Evolutionary conservation across 352 stramenopile genomes (phyloP).

Genomic region (Globisporangium nodosum): DNA sequence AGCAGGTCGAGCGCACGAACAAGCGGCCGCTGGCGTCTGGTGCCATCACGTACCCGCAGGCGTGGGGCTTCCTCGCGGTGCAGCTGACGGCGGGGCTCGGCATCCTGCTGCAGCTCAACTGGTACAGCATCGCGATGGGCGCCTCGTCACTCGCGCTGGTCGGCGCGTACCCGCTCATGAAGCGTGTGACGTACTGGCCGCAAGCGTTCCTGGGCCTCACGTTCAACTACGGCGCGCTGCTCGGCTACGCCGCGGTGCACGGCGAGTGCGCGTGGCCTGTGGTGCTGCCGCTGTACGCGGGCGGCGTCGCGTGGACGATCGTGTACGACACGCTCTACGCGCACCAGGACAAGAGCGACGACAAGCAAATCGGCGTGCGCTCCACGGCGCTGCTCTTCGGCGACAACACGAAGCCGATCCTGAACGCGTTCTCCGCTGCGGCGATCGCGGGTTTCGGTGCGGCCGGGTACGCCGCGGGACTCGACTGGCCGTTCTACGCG

Average conservation of each 20-base stretch:
- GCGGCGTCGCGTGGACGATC: constrained; percentile 95
- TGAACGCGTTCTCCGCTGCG: constrained; percentile 81
- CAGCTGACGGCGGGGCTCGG: constrained; percentile 91
- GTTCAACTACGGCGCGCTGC: constrained; percentile 98
- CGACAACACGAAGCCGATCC: constrained; percentile 90
- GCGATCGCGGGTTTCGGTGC: constrained; percentile 59
- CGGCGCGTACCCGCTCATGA: constrained; percentile 95
- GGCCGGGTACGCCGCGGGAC: constrained; percentile 70
- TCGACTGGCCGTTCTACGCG: constrained; percentile 88
- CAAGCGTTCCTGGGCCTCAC: constrained; percentile 96
- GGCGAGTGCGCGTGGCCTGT: constrained; percentile 77
- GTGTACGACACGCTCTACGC: constrained; percentile 99
- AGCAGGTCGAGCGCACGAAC: constrained; percentile 93
- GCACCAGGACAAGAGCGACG: constrained; percentile 98
- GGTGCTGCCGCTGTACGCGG: constrained; percentile 93
- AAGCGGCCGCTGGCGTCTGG: constrained; percentile 91
- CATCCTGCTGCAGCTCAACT: constrained; percentile 94
- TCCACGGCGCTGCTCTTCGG: constrained; percentile 96
- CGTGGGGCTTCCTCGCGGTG: constrained; percentile 89
- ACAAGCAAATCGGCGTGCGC: constrained; percentile 93
- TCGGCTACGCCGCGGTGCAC: constrained; percentile 91
- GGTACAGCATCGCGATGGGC: constrained; percentile 92
- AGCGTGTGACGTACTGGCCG: constrained; percentile 97
- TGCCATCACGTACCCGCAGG: constrained; percentile 87
- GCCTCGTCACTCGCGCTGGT: constrained; percentile 93